Base-by-base conservation (phyloP, 345 rosid genomes). In the Cochlearia excelsa region DNA sequence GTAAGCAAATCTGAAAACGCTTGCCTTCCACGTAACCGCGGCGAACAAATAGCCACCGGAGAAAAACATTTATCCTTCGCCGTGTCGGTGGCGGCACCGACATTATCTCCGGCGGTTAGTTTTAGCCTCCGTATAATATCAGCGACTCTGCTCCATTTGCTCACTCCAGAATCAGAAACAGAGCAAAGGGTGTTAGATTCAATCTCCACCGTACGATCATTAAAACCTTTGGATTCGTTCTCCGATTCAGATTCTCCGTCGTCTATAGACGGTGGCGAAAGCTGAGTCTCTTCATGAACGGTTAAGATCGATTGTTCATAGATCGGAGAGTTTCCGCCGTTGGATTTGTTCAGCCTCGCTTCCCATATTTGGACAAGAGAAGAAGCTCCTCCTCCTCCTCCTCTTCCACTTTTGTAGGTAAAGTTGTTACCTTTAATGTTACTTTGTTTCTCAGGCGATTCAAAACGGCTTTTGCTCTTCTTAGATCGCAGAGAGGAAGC, bases 301-400 rank as follows among this genome's bases (percentile, higher is more conserved):
- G 29, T 41, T 39, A 2, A 40, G 34, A 50, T 43, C 0, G 68
- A 49, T 42, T 42, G 74, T 4, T 6, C 35, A 1, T 10, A 34
- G 2, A 29, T 63, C 30, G 65, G 74, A 1, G 48, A 47, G 30
- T 70, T 73, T 26, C 45, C 75, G 10, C 72, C 69, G 52, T 65
- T 71, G 54, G 79, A 75, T 54, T 64, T 78, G 50, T 78, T 60
- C 4, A 81, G 70, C 80, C 88, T 81, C 7, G 92, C 88, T 68
- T 91, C 96, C 95, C 98, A 91, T 54, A 88, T 84, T 72, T 85
- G 95, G 7, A 91, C 96, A n/a, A 91, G 84, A 8, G 96, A 91
- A 7, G 90, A 88, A 45, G 98, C 39, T 96, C 95, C 96, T 7
- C 86, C 66, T 60, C 35, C 87, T 16, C 23, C 23, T 16, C 23